A percentile compares a stretch with the other conserved stretches of the same genome.
Conservation (phyloP, 805 yeast genomes). For the Naumovozyma castellii region DNA sequence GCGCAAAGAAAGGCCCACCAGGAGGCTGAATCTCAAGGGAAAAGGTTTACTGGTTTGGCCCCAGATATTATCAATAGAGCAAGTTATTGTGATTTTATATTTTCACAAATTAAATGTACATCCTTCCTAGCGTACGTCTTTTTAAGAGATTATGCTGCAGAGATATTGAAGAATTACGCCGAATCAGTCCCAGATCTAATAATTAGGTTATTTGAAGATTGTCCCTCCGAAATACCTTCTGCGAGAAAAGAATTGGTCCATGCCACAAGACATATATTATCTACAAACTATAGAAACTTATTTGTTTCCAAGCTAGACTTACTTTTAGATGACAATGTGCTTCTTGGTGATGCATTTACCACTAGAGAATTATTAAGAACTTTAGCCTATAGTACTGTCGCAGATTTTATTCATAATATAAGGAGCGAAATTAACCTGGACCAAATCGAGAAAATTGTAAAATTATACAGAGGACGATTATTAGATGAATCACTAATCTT, state of each 20-base stretch:
- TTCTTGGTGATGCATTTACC: slow-evolving; percentile 89
- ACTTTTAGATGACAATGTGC: slow-evolving; percentile 74
- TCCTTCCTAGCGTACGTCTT: slow-evolving; percentile 88
- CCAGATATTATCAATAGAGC: slow-evolving; percentile 66
- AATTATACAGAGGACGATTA: slow-evolving; percentile 67
- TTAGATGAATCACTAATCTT: slow-evolving; percentile 75
- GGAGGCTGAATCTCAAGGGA: slow-evolving; percentile 45
- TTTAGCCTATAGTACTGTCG: slow-evolving; percentile 87
- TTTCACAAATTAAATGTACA: slow-evolving; percentile 93
- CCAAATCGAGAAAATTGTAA: slow-evolving; percentile 82
- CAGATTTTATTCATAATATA: slow-evolving; percentile 90
- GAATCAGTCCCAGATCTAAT: slow-evolving; percentile 77
- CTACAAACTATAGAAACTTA: slow-evolving; percentile 74
- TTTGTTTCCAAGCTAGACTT: slow-evolving; percentile 81
- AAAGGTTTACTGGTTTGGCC: slow-evolving; percentile 59
- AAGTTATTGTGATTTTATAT: slow-evolving; percentile 77
- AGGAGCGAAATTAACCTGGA: slow-evolving; percentile 71
- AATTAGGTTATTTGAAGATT: slow-evolving; percentile 78
- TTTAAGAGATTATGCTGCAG: slow-evolving; percentile 71
- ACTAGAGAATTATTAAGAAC: slow-evolving; percentile 86
- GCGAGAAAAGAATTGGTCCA: slow-evolving; percentile 89
- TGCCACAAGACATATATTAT: slow-evolving; percentile 88
- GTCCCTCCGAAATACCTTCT: slow-evolving; percentile 86
- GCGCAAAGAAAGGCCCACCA: slow-evolving; percentile 64
- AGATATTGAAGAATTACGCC: slow-evolving; percentile 46